Evolutionary conservation across 1,284 basidiomycete species (phyloP), one percentile per base, ranked within the genome.

Genomic region (Cryptococcus sp.): DNA sequence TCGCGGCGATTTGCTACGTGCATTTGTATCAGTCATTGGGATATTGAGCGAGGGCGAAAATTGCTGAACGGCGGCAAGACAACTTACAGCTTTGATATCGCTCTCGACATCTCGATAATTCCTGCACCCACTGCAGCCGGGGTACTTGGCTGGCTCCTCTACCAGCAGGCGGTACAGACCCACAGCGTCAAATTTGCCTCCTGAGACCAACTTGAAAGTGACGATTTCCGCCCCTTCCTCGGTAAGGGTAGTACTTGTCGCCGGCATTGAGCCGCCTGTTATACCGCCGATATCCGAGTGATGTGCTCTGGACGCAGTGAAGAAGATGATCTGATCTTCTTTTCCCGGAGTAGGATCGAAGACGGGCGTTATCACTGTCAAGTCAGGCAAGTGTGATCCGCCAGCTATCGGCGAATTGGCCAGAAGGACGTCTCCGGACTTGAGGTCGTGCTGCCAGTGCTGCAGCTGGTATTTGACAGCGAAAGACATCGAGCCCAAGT

Each of bases 191-290:
- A 92, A 97, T 4, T 87, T 78, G 6, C 94, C 93, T 19, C 85
- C 83, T 47, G 85, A 81, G 16, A 99, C 94, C 62, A 98, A 88
- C 79, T 96, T 97, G 84, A 99, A 93, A 69, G 89, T 90, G 62
- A 87, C 84, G 59, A 97, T 91, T 57, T 67, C 60, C 0, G 94
- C 94, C 15, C 94, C 94, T 78, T 99, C 95, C 73, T 99, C 90
- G 64, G 88, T 93, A 50, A 98, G 87, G 59, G 84, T 91, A 57
- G 89, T 90, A 25, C 88, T 91, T 0, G 89, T 93, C 0, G 94
- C 91, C 0, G 94, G 94, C 94, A 98, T 98, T 17, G 90, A 93
- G 20, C 86, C 81, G 20, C 58, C 73, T 48, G 65, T 73, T 63
- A 76, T 78, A 63, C 68, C 73, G 16, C 73, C 73, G 45, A 76